Conservation (phyloP, 2,329 filamentous ascomycete species). For the Penicillium crustosum region DNA sequence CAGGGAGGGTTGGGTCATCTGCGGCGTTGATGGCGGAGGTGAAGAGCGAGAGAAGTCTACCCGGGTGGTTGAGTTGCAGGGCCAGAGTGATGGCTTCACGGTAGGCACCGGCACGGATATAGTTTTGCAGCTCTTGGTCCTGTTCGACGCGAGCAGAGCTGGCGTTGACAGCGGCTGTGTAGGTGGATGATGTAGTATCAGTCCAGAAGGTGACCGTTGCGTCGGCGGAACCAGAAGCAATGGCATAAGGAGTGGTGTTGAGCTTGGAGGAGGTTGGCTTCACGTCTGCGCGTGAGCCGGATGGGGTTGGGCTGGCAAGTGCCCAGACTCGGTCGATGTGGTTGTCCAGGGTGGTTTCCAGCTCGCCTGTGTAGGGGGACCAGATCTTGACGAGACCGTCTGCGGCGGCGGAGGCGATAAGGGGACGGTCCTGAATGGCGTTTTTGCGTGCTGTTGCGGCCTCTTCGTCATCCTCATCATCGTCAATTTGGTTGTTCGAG, state of each 20-base stretch:
- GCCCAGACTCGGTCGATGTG: constrained; percentile 97
- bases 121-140: constrained; percentile 90
- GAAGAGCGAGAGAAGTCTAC: constrained; percentile 79
- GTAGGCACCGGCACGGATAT: constrained; percentile 83
- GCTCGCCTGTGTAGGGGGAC: constrained; percentile 82
- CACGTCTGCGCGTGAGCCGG: constrained; percentile 33
- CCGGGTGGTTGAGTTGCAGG: constrained; percentile 90
- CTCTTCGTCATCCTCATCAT: constrained; percentile 35
- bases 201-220: constrained; percentile 94
- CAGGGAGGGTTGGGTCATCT: constrained; percentile 51
- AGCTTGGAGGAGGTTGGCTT: constrained; percentile 33
- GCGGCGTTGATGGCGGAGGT: constrained; percentile 74
- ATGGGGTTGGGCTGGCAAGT: constrained; percentile 63
- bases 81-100: constrained; percentile 90
- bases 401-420: constrained; percentile 78
- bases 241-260: constrained; percentile 56
- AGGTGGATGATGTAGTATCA: constrained; percentile 81
- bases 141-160: constrained; percentile 83
- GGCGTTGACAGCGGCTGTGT: constrained; percentile 69
- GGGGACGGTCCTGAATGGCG: constrained; percentile 36
- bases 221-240: constrained; percentile 90
- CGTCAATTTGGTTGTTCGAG: constrained; percentile 33
- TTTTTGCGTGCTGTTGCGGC: constrained; percentile 30
- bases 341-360: constrained; percentile 89
- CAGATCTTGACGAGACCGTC: constrained; percentile 97